Conservation (phyloP, 441 rosid species). For the Pelargonium citronellum region DNA sequence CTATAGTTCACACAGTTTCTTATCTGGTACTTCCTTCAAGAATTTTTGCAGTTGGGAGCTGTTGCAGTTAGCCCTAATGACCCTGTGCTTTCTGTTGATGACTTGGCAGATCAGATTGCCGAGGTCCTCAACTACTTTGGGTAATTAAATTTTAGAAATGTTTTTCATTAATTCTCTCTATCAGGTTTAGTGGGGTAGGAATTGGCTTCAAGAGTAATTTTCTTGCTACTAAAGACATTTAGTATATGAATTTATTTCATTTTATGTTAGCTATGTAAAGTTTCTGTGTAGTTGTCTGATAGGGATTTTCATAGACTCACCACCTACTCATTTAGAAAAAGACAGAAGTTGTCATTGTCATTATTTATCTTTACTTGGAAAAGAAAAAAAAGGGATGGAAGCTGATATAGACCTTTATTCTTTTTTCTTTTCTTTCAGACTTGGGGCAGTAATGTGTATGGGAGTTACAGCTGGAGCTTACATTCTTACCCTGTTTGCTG, state of each 20-base stretch:
- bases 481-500: slow-evolving; percentile 81
- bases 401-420: background rate
- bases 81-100: slow-evolving; percentile 63
- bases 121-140: slow-evolving; percentile 90
- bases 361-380: background rate
- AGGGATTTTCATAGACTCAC: background rate
- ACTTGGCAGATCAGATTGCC: slow-evolving; percentile 79
- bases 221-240: slow-evolving; percentile 1
- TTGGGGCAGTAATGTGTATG: slow-evolving; percentile 93
- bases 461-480: slow-evolving; percentile 97
- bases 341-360: background rate
- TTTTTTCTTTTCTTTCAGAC: slow-evolving; percentile 37
- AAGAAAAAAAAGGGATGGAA: background rate
- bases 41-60: slow-evolving; percentile 92
- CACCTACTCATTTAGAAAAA: background rate
- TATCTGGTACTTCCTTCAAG: slow-evolving; percentile 47
- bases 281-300: background rate
- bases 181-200: background rate
- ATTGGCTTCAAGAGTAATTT: background rate
- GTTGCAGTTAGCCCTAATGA: slow-evolving; percentile 48
- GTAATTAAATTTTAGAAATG: slow-evolving; percentile 30
- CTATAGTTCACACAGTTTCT: background rate
- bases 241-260: background rate
- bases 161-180: background rate
- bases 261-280: background rate